A percentile compares a stretch with the other conserved stretches of the same genome.
These are phyloP conservation scores for Abrus precatorius DNA, from an alignment of 306 rosid genomes.

Conservation along the genomic window DNA sequence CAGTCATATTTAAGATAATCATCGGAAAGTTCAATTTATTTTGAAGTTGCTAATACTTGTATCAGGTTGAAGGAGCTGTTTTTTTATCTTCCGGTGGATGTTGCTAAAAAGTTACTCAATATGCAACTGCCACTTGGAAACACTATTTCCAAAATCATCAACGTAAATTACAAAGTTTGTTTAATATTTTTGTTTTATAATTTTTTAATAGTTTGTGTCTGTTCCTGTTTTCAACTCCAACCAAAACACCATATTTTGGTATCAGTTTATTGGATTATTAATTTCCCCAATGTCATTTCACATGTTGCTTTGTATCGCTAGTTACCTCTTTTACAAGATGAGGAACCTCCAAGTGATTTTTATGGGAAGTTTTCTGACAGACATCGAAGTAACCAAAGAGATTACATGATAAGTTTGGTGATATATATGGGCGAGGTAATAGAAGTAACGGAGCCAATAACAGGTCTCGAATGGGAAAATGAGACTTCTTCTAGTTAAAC, in stretches of 20 bases:
- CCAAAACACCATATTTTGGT: conserved; percentile 17
- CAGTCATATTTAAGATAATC: background rate
- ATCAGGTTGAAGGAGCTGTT: conserved; percentile 87
- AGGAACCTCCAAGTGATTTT: conserved; percentile 78
- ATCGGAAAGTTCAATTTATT: conserved; percentile 9
- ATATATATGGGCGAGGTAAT: conserved; percentile 49
- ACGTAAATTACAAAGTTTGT: conserved; percentile 56
- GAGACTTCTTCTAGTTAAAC: conserved; percentile 38
- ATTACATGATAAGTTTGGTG: conserved; percentile 40
- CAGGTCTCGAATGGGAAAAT: conserved; percentile 58
- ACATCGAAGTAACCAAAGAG: conserved; percentile 57
- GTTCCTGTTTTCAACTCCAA: conserved; percentile 12
- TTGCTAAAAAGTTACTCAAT: conserved; percentile 75
- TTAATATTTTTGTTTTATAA: background rate
- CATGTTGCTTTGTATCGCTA: conserved; percentile 45
- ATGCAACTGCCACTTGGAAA: conserved; percentile 76
- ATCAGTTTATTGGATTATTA: conserved; percentile 2
- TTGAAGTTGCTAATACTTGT: conserved; percentile 40
- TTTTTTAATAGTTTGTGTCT: background rate
- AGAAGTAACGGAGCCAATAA: conserved; percentile 56
- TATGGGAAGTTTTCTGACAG: conserved; percentile 79
- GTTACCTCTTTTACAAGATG: conserved; percentile 92
- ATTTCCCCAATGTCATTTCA: conserved; percentile 34
- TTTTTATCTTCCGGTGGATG: conserved; percentile 89
- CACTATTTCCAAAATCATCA: conserved; percentile 69